Base-by-base conservation (phyloP, 2,329 filamentous ascomycete genomes). In the Cadophora sp. region DNA sequence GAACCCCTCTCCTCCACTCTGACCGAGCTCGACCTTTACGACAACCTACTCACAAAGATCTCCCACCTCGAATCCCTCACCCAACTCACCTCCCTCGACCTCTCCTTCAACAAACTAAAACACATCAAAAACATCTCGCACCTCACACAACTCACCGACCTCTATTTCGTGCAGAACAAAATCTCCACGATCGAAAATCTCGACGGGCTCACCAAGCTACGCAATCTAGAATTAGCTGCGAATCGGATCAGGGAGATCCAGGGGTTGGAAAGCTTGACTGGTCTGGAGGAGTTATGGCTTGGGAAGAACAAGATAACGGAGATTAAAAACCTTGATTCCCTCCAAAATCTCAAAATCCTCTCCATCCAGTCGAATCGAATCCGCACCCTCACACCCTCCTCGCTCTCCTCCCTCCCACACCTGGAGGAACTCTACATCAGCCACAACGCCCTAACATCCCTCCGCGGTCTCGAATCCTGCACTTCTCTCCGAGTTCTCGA, bases 101-200 rank as follows among this genome's bases (percentile, higher is more conserved):
- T 99, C 62, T 97, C 92, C 79, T 99, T 97, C 87, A 99, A 99
- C 84, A 98, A 98, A 84, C 95, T 99, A 83, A 97, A 97, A 80
- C 94, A 97, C 81, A 97, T 99, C 83, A 97, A 97, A 81, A 89
- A 95, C 76, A 83, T 98, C 72, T 86, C 86, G 68, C 91, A 95
- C 75, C 83, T 99, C 68, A 90, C 83, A 26, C 86, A 93, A 64
- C 86, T 98, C 67, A 91, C 86, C 70, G 93, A 98, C 73, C 79
- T 99, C 3, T 99, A 92, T 79, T 92, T 99, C 74, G 93, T 98
- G 61, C 93, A 97, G 77, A 98, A 99, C 81, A 96, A 96, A 80
- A 97, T 99, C 77, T 86, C 87, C 73, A 89, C 85, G 65, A 97
- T 99, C 75, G 95, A 98, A 77, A 91, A 91, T 16, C 83, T 99